These are phyloP conservation scores for Ascobolus immersus DNA, from an alignment of 495 filamentous ascomycete genomes.

Conservation along the genomic window DNA sequence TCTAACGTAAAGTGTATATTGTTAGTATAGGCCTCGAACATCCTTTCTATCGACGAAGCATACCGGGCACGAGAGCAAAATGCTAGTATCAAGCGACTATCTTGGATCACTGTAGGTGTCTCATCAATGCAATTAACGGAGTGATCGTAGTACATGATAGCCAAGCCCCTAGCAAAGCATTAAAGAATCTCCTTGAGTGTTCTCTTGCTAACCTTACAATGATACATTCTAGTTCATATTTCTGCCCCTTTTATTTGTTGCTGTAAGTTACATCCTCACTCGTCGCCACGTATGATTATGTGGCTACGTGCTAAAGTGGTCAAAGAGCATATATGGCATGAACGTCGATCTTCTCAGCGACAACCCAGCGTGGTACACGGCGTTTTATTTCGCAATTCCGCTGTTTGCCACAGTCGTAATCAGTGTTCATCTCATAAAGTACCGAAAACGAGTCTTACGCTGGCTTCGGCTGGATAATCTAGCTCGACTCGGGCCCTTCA, in stretches of 20 bases:
- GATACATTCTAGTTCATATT: constrained; percentile 9
- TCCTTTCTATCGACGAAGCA: constrained; percentile 13
- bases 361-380: not conserved
- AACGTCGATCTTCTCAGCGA: not conserved
- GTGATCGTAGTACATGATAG: no score
- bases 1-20: no score
- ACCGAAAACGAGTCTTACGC: no score
- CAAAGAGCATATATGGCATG: not conserved
- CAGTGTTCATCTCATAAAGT: not conserved
- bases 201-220: not conserved
- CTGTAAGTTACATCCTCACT: constrained; percentile 3
- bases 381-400: not conserved
- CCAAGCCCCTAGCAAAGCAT: not conserved
- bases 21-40: constrained; percentile 8
- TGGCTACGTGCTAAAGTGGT: not conserved
- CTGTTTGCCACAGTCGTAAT: not conserved
- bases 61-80: constrained; percentile 10
- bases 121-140: not conserved
- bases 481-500: no score
- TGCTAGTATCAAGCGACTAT: constrained; percentile 10
- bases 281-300: not conserved
- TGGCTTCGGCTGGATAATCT: no score
- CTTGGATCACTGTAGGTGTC: constrained; percentile 10
- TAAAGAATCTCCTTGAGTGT: not conserved
- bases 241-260: constrained; percentile 8